Conservation (phyloP, 2,329 filamentous ascomycete species). For the Alternaria sp. region DNA sequence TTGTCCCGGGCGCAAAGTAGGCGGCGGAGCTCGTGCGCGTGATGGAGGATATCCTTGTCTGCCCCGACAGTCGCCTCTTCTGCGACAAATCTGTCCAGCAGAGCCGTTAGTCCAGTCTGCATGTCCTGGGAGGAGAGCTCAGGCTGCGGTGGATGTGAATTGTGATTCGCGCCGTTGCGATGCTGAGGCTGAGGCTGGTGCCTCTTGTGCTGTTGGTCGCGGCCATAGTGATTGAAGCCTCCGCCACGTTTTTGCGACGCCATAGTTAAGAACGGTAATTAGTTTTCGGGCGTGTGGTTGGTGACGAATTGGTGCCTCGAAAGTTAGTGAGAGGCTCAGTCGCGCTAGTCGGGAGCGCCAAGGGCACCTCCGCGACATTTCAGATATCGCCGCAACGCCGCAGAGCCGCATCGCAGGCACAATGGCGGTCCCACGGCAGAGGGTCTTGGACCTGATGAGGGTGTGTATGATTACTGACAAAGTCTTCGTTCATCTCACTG, state of each 20-base stretch:
- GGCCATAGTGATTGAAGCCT: conserved; percentile 27
- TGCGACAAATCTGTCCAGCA: conserved; percentile 40
- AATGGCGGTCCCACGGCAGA: conserved; percentile 61
- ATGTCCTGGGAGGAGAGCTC: conserved; percentile 32
- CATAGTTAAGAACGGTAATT: conserved; percentile 12
- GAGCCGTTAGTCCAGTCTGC: conserved; percentile 37
- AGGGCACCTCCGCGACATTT: conserved; percentile 20
- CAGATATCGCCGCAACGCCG: conserved; percentile 17
- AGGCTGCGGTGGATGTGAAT: neutral
- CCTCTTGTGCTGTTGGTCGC: conserved; percentile 9
- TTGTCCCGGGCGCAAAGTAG: conserved; percentile 33
- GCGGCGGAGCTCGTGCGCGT: conserved; percentile 35
- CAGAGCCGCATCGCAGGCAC: conserved; percentile 3
- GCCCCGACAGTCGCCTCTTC: conserved; percentile 32
- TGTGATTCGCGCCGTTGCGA: conserved; percentile 1
- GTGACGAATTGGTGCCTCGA: neutral
- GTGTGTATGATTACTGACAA: conserved; percentile 52
- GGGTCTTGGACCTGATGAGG: conserved; percentile 76
- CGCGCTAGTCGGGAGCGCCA: conserved; percentile 19
- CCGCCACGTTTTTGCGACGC: conserved; percentile 29
- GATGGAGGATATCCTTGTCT: conserved; percentile 36
- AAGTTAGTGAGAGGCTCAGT: neutral
- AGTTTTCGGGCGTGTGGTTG: neutral
- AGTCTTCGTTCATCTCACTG: neutral
- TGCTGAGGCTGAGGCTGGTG: conserved; percentile 3